Conservation (phyloP, 2,329 filamentous ascomycete genomes). For the Hypoxylon sp. region DNA sequence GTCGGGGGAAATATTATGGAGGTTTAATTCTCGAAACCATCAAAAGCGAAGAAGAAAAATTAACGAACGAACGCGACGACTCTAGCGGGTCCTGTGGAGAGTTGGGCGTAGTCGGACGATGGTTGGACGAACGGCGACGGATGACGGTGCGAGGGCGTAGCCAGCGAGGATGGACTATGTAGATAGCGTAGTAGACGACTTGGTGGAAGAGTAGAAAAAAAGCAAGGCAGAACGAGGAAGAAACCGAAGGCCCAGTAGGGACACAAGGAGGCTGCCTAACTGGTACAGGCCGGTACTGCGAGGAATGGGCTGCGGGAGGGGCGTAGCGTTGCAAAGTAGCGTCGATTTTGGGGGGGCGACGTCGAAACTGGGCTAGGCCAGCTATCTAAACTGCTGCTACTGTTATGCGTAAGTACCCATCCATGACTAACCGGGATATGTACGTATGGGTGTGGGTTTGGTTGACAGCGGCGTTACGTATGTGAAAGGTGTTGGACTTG, state of each 20-base stretch:
- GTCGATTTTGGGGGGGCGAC: slow-evolving; percentile 35
- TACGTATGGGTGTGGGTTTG: slow-evolving; percentile 21
- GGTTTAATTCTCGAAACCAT: slow-evolving; percentile 44
- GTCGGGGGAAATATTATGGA: slow-evolving; percentile 37
- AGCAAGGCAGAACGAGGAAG: slow-evolving; percentile 42
- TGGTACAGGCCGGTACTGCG: slow-evolving; percentile 35
- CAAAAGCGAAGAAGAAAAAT: slow-evolving; percentile 46
- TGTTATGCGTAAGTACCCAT: slow-evolving; percentile 33
- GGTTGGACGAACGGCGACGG: slow-evolving; percentile 49
- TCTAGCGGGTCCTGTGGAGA: slow-evolving; percentile 44
- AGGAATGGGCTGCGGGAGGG: slow-evolving; percentile 40
- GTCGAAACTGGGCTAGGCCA: slow-evolving; percentile 39
- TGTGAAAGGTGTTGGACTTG: slow-evolving; percentile 2
- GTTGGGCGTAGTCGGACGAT: slow-evolving; percentile 46
- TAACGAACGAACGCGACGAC: slow-evolving; percentile 52
- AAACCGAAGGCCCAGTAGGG: slow-evolving; percentile 33
- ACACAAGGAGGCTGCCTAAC: slow-evolving; percentile 30
- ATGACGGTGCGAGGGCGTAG: slow-evolving; percentile 43
- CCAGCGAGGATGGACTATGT: slow-evolving; percentile 37
- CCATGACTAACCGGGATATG: slow-evolving; percentile 30
- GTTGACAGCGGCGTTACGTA: slow-evolving; percentile 39
- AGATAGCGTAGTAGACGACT: slow-evolving; percentile 37
- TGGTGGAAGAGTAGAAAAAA: slow-evolving; percentile 27
- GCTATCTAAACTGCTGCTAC: slow-evolving; percentile 36
- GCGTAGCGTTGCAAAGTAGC: slow-evolving; percentile 30